phyloP scores from a whole-genome alignment of 1,284 basidiomycete genomes.

The Boletellus sp. region DNA sequence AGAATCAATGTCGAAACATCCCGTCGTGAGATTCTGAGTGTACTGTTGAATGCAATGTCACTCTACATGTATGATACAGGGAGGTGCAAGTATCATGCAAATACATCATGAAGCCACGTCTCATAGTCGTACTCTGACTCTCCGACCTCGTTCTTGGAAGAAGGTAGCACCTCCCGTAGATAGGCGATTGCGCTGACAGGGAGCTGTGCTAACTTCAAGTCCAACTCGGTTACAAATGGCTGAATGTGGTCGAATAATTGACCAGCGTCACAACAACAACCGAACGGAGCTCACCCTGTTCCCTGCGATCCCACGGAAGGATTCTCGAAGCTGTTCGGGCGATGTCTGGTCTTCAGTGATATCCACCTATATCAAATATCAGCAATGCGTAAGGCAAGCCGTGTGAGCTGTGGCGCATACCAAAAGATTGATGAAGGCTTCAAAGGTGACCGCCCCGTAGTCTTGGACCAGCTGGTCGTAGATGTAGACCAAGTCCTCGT shows the following conservation, averaged over 20 bases:
- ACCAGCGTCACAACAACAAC: background rate
- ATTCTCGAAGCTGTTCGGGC: constrained; percentile 86
- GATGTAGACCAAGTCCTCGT: constrained; percentile 85
- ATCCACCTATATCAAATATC: constrained; percentile 60
- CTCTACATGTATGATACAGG: background rate
- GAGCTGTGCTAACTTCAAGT: constrained; percentile 84
- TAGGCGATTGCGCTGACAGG: constrained; percentile 80
- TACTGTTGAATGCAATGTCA: background rate
- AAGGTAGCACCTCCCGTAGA: constrained; percentile 74
- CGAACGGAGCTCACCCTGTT: constrained; percentile 67
- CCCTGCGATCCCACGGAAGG: constrained; percentile 88
- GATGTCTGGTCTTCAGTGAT: constrained; percentile 96
- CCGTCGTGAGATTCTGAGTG: background rate
- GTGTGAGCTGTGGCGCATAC: constrained; percentile 41
- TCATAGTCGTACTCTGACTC: constrained; percentile 76
- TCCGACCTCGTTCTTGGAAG: constrained; percentile 45
- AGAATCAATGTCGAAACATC: constrained; percentile 2
- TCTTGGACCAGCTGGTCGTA: constrained; percentile 80
- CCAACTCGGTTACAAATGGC: constrained; percentile 92
- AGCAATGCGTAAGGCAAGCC: constrained; percentile 5
- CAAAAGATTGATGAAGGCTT: constrained; percentile 92
- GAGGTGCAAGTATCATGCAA: constrained; percentile 40
- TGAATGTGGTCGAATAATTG: constrained; percentile 34
- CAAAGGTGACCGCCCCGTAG: constrained; percentile 89
- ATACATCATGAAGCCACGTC: constrained; percentile 74